A percentile compares a stretch with the other conserved stretches of the same genome.
phyloP scores from a whole-genome alignment of 768 basidiomycete genomes.

The Arthromyces matolae region DNA sequence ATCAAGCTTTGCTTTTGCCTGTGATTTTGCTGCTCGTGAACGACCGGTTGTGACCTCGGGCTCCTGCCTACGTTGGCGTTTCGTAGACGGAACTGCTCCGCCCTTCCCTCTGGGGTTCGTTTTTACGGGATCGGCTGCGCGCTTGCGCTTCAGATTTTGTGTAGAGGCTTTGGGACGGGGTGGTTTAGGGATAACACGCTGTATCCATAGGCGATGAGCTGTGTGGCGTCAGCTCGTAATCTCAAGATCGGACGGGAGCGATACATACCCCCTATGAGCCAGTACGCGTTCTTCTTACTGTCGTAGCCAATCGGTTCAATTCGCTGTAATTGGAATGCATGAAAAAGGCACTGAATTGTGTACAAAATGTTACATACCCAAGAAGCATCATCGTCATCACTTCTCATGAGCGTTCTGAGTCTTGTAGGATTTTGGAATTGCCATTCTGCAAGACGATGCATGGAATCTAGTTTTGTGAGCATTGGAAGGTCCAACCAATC shows the following conservation, averaged over 20 bases:
- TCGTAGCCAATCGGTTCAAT: conserved; percentile 86
- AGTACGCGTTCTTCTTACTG: conserved; percentile 73
- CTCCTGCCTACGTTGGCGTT: conserved; percentile 21
- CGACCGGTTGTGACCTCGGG: conserved; percentile 30
- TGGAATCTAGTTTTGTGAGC: conserved; percentile 68
- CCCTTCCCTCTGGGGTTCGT: conserved; percentile 12
- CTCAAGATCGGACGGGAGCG: background rate
- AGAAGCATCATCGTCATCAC: conserved; percentile 69
- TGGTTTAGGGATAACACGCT: conserved; percentile 46
- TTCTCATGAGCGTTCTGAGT: conserved; percentile 69
- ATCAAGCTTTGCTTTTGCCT: conserved; percentile 67
- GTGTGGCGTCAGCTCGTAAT: conserved; percentile 2
- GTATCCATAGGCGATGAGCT: conserved; percentile 87
- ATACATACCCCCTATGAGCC: conserved; percentile 74
- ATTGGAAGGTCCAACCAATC: conserved; percentile 74
- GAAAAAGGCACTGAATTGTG: conserved; percentile 2
- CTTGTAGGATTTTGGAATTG: conserved; percentile 78
- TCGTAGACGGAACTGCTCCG: conserved; percentile 11
- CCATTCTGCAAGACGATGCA: conserved; percentile 78
- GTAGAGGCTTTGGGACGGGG: conserved; percentile 27
- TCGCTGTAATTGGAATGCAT: conserved; percentile 43
- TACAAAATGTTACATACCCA: conserved; percentile 68
- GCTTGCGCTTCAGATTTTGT: conserved; percentile 36
- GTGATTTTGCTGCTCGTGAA: conserved; percentile 63
- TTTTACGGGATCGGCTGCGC: conserved; percentile 15